Conservation (phyloP, 1,284 basidiomycete genomes). For the Cystobasidiaceae sp. region DNA sequence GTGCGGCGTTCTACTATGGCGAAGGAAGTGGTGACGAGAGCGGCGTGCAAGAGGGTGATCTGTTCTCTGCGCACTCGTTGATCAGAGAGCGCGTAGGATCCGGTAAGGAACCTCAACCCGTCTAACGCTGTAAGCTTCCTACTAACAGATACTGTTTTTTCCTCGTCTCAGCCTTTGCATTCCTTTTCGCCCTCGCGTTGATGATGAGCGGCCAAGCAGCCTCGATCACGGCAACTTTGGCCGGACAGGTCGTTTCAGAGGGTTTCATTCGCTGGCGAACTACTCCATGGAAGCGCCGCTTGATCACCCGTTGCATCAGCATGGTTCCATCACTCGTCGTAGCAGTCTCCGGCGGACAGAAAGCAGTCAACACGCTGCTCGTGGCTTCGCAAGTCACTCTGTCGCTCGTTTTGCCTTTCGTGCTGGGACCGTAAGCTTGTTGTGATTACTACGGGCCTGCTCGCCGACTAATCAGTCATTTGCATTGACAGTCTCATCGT, state of each 20-base stretch:
- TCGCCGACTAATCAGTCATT: too few species aligned
- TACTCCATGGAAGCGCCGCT: slow-evolving; percentile 56
- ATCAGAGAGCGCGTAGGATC: slow-evolving; percentile 63
- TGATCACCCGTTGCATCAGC: slow-evolving; percentile 76
- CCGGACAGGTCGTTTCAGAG: slow-evolving; percentile 86
- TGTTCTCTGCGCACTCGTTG: slow-evolving; percentile 75
- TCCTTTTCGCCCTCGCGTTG: slow-evolving; percentile 78
- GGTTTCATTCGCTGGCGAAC: slow-evolving; percentile 81
- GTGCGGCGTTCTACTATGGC: slow-evolving; percentile 67
- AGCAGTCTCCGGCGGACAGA: slow-evolving; percentile 65
- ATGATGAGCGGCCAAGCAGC: slow-evolving; percentile 86
- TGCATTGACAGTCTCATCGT: slow-evolving; percentile 39
- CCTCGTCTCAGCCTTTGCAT: slow-evolving; percentile 69
- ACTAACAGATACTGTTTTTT: too few species aligned
- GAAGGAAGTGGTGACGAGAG: slow-evolving; percentile 36
- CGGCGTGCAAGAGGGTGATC: slow-evolving; percentile 56
- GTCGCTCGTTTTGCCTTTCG: slow-evolving; percentile 83
- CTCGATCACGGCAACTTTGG: slow-evolving; percentile 84
- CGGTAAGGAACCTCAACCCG: slow-evolving; percentile 57
- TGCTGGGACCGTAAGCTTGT: slow-evolving; percentile 63
- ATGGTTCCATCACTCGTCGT: slow-evolving; percentile 79
- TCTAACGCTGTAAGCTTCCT: too few species aligned
- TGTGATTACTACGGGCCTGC: too few species aligned
- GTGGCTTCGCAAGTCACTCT: slow-evolving; percentile 75
- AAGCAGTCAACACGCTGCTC: slow-evolving; percentile 73